Evolutionary conservation across 306 rosid species (phyloP).

Genomic region (Malus orientalis): DNA sequence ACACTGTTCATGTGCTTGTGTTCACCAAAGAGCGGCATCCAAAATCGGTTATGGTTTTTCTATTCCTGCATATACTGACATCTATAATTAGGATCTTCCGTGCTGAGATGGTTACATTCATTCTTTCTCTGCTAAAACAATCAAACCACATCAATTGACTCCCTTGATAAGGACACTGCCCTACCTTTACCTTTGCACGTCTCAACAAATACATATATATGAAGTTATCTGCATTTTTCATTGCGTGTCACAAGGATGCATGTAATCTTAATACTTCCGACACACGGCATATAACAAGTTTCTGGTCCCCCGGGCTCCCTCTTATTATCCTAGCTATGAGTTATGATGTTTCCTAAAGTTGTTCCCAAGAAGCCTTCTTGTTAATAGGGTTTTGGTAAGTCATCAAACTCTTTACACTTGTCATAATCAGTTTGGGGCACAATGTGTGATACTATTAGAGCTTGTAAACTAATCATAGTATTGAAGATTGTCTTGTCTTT

Average conservation of each 20-base stretch:
- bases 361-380: background rate
- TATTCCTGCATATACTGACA: background rate
- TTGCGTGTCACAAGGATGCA: background rate
- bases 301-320: background rate
- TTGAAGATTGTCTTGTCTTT: too few species aligned
- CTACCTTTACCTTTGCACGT: background rate
- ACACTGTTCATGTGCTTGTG: background rate
- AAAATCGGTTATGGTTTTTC: background rate
- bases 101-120: background rate
- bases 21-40: background rate
- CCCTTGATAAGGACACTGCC: background rate
- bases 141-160: background rate
- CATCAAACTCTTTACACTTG: background rate
- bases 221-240: background rate
- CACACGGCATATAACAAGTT: conserved; percentile 12
- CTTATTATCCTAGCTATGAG: background rate
- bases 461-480: background rate
- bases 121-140: background rate
- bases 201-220: background rate
- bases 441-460: too few species aligned
- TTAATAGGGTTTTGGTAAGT: background rate
- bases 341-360: background rate
- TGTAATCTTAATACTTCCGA: conserved; percentile 9
- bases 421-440: background rate
- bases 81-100: background rate